Base-by-base conservation (phyloP, 345 rosid genomes). In the Pugionium dolabratum region DNA sequence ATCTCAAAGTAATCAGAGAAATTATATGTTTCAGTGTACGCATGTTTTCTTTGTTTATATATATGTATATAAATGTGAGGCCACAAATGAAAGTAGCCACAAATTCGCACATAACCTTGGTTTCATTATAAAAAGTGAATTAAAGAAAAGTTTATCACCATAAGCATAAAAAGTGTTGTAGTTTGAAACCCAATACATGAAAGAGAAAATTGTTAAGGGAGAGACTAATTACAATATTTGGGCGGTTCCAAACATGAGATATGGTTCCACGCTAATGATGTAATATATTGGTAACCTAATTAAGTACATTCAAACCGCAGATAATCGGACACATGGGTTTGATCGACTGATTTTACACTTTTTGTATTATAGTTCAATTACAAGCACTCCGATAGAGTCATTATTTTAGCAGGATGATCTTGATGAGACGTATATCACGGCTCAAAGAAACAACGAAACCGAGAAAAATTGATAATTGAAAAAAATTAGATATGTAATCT, bases 171-270 rank as follows among this genome's bases (percentile, higher is more conserved):
- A 54, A 45, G 42, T 55, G 40, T 8, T 32, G 31, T 5, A 50
- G 43, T 64, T 61, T 18, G 48, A 70, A 36, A 52, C 55, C 4
- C 35, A 49, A 51, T 7, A 60, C 1, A 50, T 9, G 6, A 30
- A 5, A 41, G 30, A 59, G 11, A 9, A 25, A 33, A 33, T 53
- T 29, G 41, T 1, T 44, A 18, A 18, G 9, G 33, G 33, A 2
- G 34, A 45, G 34, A 45, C 29, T 45, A 54, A 10, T 45, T 25
- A 52, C 1, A 28, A 45, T 30, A 30, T 35, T 44, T 62, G 75
- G 75, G 69, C 69, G 69, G 75, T 70, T 70, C 69, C 63, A 46
- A 70, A 70, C 54, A 69, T 37, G 11, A 34, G 49, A 54, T 62
- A 36, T 53, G 48, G 74, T 45, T 61, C 33, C 31, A 51, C 2